Evolutionary conservation across 306 rosid genomes (phyloP).

Genomic region (Abrus precatorius): DNA sequence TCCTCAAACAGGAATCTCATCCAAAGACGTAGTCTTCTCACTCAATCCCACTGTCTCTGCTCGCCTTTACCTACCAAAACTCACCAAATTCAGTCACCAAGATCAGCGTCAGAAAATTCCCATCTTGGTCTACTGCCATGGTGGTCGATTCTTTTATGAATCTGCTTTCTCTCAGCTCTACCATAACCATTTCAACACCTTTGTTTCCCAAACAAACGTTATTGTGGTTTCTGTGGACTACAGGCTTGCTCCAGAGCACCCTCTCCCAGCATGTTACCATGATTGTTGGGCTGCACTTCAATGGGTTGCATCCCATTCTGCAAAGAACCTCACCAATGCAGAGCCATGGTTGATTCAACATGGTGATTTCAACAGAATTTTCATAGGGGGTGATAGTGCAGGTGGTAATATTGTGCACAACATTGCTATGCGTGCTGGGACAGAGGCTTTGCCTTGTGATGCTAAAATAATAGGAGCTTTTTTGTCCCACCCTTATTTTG

Average conservation of each 20-base stretch:
- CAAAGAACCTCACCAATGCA: background rate
- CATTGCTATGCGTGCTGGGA: constrained; percentile 47
- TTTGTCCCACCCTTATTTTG: constrained; percentile 52
- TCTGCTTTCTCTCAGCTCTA: constrained; percentile 50
- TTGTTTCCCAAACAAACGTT: constrained; percentile 42
- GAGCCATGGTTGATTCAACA: constrained; percentile 57
- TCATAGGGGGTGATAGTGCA: constrained; percentile 58
- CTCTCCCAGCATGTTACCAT: constrained; percentile 53
- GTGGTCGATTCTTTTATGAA: constrained; percentile 53
- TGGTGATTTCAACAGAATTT: constrained; percentile 47
- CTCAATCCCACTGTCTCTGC: constrained; percentile 54
- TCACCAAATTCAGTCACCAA: constrained; percentile 33
- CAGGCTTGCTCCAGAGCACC: constrained; percentile 55
- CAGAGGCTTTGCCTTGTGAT: constrained; percentile 47
- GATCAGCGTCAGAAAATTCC: constrained; percentile 53
- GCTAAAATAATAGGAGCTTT: constrained; percentile 43
- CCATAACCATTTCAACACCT: constrained; percentile 43
- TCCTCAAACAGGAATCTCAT: constrained; percentile 52
- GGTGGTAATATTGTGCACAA: constrained; percentile 61
- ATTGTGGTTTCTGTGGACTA: constrained; percentile 61
- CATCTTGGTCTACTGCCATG: constrained; percentile 61
- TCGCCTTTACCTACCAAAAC: constrained; percentile 56
- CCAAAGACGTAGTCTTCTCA: constrained; percentile 57
- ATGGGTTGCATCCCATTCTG: constrained; percentile 45
- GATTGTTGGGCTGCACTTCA: constrained; percentile 58